These are phyloP conservation scores for Macrolepiota albuminosa DNA, from an alignment of 768 basidiomycete genomes.

Conservation along the genomic window DNA sequence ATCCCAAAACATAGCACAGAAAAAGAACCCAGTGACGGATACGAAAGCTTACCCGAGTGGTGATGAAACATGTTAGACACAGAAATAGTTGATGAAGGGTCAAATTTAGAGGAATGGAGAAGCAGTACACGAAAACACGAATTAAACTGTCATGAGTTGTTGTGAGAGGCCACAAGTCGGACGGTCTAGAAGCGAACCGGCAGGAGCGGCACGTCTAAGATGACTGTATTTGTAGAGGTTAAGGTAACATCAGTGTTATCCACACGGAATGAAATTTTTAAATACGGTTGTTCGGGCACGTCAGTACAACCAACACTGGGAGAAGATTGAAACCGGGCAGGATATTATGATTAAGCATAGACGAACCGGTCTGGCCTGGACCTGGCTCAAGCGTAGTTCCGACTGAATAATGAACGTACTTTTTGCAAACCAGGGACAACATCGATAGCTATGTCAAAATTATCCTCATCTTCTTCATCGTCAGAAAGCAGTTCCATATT, in stretches of 20 bases:
- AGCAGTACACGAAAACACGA: neutral
- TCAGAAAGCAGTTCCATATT: too few species aligned
- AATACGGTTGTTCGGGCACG: too few species aligned
- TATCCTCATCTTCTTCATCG: too few species aligned
- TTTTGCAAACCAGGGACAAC: too few species aligned
- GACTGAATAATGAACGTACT: too few species aligned
- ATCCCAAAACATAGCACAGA: neutral
- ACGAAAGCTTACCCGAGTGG: neutral
- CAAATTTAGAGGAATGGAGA: neutral
- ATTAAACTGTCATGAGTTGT: neutral
- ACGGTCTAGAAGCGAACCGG: neutral
- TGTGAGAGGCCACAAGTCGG: too few species aligned
- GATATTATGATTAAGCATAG: neutral
- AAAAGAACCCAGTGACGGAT: neutral
- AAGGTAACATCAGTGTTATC: neutral
- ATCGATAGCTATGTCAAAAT: too few species aligned
- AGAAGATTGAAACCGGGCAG: neutral
- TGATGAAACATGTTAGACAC: neutral
- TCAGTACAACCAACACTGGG: neutral
- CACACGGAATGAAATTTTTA: neutral
- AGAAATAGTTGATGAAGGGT: neutral
- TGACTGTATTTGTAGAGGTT: too few species aligned
- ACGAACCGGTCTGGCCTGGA: too few species aligned
- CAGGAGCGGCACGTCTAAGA: neutral
- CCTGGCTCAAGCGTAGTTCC: too few species aligned